Conservation (phyloP, 1,284 basidiomycete species). For the Sanghuangporus weigelae region DNA sequence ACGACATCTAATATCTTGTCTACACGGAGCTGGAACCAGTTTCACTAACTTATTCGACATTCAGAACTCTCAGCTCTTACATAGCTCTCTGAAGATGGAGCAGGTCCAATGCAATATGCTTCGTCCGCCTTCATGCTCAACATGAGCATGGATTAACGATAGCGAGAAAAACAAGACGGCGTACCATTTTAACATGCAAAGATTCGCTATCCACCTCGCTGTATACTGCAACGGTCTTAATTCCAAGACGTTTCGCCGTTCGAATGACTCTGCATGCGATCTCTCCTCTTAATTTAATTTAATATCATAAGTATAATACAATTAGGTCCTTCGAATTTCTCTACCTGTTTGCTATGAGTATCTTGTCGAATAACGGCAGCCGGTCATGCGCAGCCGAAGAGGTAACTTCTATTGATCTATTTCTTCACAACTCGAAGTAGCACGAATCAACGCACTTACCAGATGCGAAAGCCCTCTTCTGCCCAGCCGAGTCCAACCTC, state of each 20-base stretch:
- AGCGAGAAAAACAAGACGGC: constrained; percentile 17
- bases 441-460: not conserved
- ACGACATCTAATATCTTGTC: constrained; percentile 88
- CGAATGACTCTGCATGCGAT: constrained; percentile 92
- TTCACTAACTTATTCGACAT: not conserved
- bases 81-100: constrained; percentile 85
- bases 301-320: not conserved
- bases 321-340: constrained; percentile 4
- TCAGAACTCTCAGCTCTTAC: constrained; percentile 38
- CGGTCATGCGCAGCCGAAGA: not conserved
- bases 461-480: not conserved
- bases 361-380: constrained; percentile 17
- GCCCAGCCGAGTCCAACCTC: not conserved
- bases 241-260: constrained; percentile 83
- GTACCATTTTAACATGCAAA: constrained; percentile 71
- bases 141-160: not conserved
- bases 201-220: constrained; percentile 79
- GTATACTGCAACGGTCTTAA: constrained; percentile 88
- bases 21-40: constrained; percentile 63
- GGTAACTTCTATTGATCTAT: not conserved
- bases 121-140: constrained; percentile 73
- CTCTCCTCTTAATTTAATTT: constrained; percentile 63
- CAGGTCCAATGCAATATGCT: constrained; percentile 90
- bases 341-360: constrained; percentile 76
- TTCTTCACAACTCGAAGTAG: not conserved